These are phyloP conservation scores for Saururus chinensis DNA, from an alignment of 164 flowering plant species.

Conservation along the genomic window DNA sequence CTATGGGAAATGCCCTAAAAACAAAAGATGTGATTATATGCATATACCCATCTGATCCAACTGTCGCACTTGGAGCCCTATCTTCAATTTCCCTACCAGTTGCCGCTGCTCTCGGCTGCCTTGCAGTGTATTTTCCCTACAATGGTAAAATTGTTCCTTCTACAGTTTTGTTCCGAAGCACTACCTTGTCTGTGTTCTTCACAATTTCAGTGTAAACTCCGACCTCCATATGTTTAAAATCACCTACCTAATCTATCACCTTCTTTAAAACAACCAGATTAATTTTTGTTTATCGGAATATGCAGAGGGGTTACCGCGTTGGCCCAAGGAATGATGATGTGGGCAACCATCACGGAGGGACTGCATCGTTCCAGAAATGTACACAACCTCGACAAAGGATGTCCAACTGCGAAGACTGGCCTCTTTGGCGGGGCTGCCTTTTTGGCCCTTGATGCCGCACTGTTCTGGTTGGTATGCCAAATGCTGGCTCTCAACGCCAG, in stretches of 20 bases:
- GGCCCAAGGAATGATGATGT: slow-evolving; percentile 48
- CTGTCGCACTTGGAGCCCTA: slow-evolving; percentile 43
- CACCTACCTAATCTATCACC: neutral
- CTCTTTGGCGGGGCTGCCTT: slow-evolving; percentile 47
- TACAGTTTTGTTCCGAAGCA: slow-evolving; percentile 45
- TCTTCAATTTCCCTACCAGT: slow-evolving; percentile 30
- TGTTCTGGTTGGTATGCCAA: slow-evolving; percentile 40
- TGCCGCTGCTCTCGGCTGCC: slow-evolving; percentile 27
- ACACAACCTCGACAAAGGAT: slow-evolving; percentile 12
- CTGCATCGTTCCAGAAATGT: slow-evolving; percentile 34
- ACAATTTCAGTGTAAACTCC: slow-evolving; percentile 49
- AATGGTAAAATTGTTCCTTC: slow-evolving; percentile 57
- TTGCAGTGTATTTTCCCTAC: slow-evolving; percentile 58
- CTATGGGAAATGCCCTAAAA: slow-evolving; percentile 32
- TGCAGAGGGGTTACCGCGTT: slow-evolving; percentile 44
- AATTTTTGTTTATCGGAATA: neutral
- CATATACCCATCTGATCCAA: slow-evolving; percentile 59
- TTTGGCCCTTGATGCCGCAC: slow-evolving; percentile 26
- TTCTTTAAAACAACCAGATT: neutral
- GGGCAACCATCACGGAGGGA: slow-evolving; percentile 74
- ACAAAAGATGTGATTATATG: slow-evolving; percentile 37
- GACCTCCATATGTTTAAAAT: neutral
- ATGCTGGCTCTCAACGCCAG: slow-evolving; percentile 33
- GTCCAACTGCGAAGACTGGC: slow-evolving; percentile 40
- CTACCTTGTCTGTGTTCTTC: slow-evolving; percentile 48